phyloP scores from a whole-genome alignment of 164 flowering plant genomes.

The Dillenia suffruticosa region DNA sequence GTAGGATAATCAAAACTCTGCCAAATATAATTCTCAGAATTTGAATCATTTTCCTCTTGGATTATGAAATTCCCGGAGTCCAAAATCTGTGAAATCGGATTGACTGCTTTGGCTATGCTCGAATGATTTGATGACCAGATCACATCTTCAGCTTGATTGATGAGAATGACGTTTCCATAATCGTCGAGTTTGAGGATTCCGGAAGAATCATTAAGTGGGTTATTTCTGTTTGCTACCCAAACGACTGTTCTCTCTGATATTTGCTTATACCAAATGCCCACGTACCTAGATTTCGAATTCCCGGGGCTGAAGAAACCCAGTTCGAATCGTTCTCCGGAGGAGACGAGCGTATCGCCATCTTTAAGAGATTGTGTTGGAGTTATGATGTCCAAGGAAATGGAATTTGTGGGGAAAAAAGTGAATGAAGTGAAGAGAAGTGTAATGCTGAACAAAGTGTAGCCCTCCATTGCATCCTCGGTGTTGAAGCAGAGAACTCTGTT shows the following conservation, averaged over 20 bases:
- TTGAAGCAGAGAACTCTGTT: too few species aligned
- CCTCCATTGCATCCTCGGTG: too few species aligned
- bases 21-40: slow-evolving; percentile 12
- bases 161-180: slow-evolving; percentile 24
- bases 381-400: slow-evolving; percentile 6
- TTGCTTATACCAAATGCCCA: slow-evolving; percentile 22
- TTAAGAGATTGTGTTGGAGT: slow-evolving; percentile 7
- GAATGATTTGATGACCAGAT: slow-evolving; percentile 34
- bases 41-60: slow-evolving; percentile 13
- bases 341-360: slow-evolving; percentile 13
- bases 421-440: slow-evolving; percentile 1
- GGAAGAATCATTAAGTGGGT: slow-evolving; percentile 34
- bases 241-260: slow-evolving; percentile 21
- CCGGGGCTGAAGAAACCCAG: slow-evolving; percentile 20
- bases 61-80: slow-evolving; percentile 47
- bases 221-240: slow-evolving; percentile 65
- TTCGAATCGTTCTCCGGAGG: slow-evolving; percentile 3
- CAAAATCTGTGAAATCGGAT: slow-evolving; percentile 24
- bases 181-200: slow-evolving; percentile 20
- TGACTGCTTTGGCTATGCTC: slow-evolving; percentile 1
- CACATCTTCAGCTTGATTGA: slow-evolving; percentile 7
- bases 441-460: too few species aligned
- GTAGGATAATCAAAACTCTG: slow-evolving; percentile 22
- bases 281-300: slow-evolving; percentile 9
- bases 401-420: not conserved